Percentiles rank a stretch among this genome's conserved stretches.
These are phyloP conservation scores for Mucor sp. DNA, from an alignment of 371 early-diverging fungal genomes.

Conservation along the genomic window DNA sequence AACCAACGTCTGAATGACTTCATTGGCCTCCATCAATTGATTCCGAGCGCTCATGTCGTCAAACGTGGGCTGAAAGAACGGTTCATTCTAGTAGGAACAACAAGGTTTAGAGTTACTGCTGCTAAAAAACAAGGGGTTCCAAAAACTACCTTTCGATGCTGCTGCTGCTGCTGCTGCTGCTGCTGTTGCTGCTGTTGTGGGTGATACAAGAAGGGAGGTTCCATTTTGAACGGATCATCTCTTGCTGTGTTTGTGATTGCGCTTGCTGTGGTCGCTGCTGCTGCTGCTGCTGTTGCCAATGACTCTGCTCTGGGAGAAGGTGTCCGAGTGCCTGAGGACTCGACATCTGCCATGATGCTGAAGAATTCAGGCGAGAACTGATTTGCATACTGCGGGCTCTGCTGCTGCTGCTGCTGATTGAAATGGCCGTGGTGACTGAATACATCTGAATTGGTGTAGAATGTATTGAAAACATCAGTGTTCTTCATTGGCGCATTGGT, in stretches of 20 bases:
- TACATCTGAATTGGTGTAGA: background rate
- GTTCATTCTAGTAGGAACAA: background rate
- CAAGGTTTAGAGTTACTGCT: background rate
- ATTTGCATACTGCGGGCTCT: background rate
- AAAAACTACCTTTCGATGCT: slow-evolving; percentile 9
- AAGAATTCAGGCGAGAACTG: slow-evolving; percentile 11
- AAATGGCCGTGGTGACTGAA: background rate
- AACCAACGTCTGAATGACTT: slow-evolving; percentile 22
- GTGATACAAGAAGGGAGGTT: slow-evolving; percentile 20
- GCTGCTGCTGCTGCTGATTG: background rate
- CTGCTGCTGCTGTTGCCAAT: background rate
- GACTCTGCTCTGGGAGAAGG: slow-evolving; percentile 24
- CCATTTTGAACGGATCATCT: slow-evolving; percentile 6
- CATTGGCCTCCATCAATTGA: slow-evolving; percentile 25
- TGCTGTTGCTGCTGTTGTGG: slow-evolving; percentile 7
- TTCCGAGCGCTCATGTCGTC: slow-evolving; percentile 1
- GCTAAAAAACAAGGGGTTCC: background rate
- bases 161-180: too few relatives aligned
- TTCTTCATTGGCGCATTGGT: slow-evolving; percentile 3
- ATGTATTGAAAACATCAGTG: slow-evolving; percentile 1
- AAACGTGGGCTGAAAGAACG: background rate
- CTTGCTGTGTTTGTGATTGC: background rate
- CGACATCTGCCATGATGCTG: slow-evolving; percentile 22
- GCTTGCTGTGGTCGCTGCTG: background rate
- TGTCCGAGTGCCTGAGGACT: slow-evolving; percentile 22